Conservation (phyloP, 1,139 yeast species). For the Hansenula anomala region DNA sequence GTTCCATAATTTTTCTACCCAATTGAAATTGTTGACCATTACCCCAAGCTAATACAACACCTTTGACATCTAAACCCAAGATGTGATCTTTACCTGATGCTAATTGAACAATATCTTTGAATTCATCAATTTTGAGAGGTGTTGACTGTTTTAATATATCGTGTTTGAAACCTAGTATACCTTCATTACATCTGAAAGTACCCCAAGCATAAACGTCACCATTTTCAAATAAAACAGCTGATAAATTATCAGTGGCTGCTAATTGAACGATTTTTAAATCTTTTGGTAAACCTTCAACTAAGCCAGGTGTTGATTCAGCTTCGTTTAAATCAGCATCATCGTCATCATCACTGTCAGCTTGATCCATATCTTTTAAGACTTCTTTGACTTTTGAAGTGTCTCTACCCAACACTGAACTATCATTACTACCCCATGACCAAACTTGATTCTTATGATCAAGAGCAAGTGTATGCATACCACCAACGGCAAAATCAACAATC, state of each 20-base stretch:
- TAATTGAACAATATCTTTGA: constrained; percentile 73
- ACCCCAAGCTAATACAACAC: constrained; percentile 95
- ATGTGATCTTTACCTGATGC: constrained; percentile 94
- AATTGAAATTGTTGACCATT: constrained; percentile 91
- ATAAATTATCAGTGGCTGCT: constrained; percentile 91
- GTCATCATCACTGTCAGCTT: constrained; percentile 50
- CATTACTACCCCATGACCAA: constrained; percentile 99
- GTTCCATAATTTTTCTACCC: constrained; percentile 77
- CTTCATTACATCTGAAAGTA: constrained; percentile 90
- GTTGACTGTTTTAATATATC: constrained; percentile 57
- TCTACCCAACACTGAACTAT: constrained; percentile 89
- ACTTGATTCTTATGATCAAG: constrained; percentile 66
- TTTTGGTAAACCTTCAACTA: constrained; percentile 64
- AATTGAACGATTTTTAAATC: constrained; percentile 61
- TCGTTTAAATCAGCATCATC: constrained; percentile 82
- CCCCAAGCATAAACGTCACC: constrained; percentile 99
- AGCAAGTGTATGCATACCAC: constrained; percentile 93
- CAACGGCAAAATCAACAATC: constrained; percentile 83
- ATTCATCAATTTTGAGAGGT: constrained; percentile 59
- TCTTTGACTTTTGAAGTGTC: constrained; percentile 63
- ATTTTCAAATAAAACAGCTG: constrained; percentile 70
- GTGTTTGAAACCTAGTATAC: constrained; percentile 76
- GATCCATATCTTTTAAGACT: constrained; percentile 60
- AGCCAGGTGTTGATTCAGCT: constrained; percentile 81
- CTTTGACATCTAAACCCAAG: constrained; percentile 75